phyloP scores from a whole-genome alignment of 345 rosid species.

The Melaleuca quinquenervia region DNA sequence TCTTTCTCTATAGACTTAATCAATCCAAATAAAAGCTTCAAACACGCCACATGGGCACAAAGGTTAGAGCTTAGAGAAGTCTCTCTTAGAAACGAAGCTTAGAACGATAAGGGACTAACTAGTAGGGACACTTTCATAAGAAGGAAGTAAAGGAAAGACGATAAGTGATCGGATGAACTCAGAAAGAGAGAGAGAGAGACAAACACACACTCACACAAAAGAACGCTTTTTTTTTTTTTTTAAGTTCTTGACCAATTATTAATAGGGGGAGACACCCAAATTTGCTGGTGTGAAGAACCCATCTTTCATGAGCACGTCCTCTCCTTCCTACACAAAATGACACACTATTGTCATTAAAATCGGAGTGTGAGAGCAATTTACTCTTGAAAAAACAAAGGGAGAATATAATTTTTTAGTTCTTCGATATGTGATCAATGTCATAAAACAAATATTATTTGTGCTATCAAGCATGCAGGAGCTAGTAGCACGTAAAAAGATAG shows the following conservation, averaged over 20 bases:
- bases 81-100: not conserved
- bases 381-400: not conserved
- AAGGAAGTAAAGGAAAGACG: not conserved
- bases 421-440: not conserved
- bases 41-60: not conserved
- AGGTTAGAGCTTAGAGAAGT: not conserved
- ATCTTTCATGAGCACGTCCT: constrained; percentile 58
- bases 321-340: constrained; percentile 42
- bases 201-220: not conserved
- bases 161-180: not conserved
- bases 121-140: not conserved
- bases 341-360: not conserved
- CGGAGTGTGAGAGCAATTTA: not conserved
- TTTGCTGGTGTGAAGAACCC: constrained; percentile 58
- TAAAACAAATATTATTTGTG: not conserved
- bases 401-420: not conserved
- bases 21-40: not conserved
- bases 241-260: not conserved
- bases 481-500: not conserved
- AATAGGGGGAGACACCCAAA: constrained; percentile 63
- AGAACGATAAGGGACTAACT: not conserved
- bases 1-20: not conserved
- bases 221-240: not conserved
- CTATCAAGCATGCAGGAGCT: not conserved
- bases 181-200: not conserved